Evolutionary conservation across 2,329 filamentous ascomycete species (phyloP).

Genomic region (Geosmithia morbida): DNA sequence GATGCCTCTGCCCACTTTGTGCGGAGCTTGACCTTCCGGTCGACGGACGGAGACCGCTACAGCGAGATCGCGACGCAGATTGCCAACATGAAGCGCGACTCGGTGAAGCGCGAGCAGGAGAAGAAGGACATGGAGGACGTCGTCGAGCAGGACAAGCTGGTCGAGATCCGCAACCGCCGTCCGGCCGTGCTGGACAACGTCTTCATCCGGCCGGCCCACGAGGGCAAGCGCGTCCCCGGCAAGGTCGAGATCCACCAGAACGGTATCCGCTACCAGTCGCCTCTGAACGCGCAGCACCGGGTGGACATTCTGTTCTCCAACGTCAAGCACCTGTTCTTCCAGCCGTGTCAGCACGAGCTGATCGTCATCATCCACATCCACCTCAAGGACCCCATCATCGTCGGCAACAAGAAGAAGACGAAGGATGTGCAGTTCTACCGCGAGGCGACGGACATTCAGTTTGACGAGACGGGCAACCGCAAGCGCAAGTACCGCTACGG

Average conservation of each 20-base stretch:
- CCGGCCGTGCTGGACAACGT: slow-evolving; percentile 86
- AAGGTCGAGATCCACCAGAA: slow-evolving; percentile 98
- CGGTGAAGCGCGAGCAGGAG: slow-evolving; percentile 85
- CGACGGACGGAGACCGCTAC: slow-evolving; percentile 76
- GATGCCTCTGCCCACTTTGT: slow-evolving; percentile 94
- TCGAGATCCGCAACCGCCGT: slow-evolving; percentile 87
- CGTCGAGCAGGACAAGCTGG: slow-evolving; percentile 93
- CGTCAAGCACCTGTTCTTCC: slow-evolving; percentile 97
- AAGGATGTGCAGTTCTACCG: slow-evolving; percentile 98
- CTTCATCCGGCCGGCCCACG: slow-evolving; percentile 87
- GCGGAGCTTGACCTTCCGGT: slow-evolving; percentile 87
- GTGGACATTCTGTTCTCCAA: slow-evolving; percentile 97
- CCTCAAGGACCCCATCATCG: slow-evolving; percentile 93
- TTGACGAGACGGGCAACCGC: slow-evolving; percentile 95
- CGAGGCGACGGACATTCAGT: slow-evolving; percentile 95
- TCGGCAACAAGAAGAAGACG: slow-evolving; percentile 95
- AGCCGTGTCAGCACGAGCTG: slow-evolving; percentile 88
- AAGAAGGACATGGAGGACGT: slow-evolving; percentile 99
- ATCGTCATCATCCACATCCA: slow-evolving; percentile 98
- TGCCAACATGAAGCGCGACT: slow-evolving; percentile 88
- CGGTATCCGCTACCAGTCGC: slow-evolving; percentile 86
- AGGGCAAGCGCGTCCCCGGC: slow-evolving; percentile 91
- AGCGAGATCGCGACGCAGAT: slow-evolving; percentile 87
- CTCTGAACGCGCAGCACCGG: slow-evolving; percentile 63
- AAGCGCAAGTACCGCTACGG: slow-evolving; percentile 97